Percentiles rank a stretch among this genome's conserved stretches.
Conservation (phyloP, 2,329 filamentous ascomycete genomes). For the Waltergamsia citrina region DNA sequence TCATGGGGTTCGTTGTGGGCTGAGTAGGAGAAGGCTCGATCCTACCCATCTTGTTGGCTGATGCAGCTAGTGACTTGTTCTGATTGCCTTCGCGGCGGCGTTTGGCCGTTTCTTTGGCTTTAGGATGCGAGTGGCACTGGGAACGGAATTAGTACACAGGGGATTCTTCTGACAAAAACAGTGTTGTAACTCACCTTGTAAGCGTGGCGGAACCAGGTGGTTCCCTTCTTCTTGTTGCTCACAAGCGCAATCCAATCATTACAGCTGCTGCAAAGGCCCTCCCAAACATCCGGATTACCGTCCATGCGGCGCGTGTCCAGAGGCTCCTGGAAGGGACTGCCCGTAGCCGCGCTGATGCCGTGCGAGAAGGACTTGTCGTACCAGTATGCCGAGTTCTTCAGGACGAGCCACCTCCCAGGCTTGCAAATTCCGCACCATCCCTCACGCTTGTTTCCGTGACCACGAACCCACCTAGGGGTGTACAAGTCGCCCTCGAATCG, state of each 20-base stretch:
- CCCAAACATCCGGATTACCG: slow-evolving; percentile 73
- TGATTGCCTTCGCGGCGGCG: slow-evolving; percentile 54
- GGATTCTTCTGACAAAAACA: slow-evolving; percentile 18
- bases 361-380: slow-evolving; percentile 89
- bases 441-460: slow-evolving; percentile 78
- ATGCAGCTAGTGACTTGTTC: slow-evolving; percentile 10
- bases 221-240: slow-evolving; percentile 86
- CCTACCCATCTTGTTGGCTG: slow-evolving; percentile 3
- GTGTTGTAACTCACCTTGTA: no score
- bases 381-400: slow-evolving; percentile 90
- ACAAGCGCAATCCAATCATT: slow-evolving; percentile 74
- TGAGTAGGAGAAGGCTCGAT: slow-evolving; percentile 9
- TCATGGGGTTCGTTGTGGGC: no score
- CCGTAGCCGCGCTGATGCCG: slow-evolving; percentile 75
- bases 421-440: slow-evolving; percentile 89
- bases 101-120: slow-evolving; percentile 63
- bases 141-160: not conserved
- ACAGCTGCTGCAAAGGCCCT: slow-evolving; percentile 69
- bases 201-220: slow-evolving; percentile 81
- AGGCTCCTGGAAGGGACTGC: slow-evolving; percentile 68
- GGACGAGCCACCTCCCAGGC: slow-evolving; percentile 72
- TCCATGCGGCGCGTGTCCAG: slow-evolving; percentile 68
- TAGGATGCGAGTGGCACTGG: slow-evolving; percentile 62
- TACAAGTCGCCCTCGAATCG: slow-evolving; percentile 76
- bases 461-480: slow-evolving; percentile 75